phyloP scores from a whole-genome alignment of 225 moss, liverwort and hornwort genomes.

The Physcomitrium patens region DNA sequence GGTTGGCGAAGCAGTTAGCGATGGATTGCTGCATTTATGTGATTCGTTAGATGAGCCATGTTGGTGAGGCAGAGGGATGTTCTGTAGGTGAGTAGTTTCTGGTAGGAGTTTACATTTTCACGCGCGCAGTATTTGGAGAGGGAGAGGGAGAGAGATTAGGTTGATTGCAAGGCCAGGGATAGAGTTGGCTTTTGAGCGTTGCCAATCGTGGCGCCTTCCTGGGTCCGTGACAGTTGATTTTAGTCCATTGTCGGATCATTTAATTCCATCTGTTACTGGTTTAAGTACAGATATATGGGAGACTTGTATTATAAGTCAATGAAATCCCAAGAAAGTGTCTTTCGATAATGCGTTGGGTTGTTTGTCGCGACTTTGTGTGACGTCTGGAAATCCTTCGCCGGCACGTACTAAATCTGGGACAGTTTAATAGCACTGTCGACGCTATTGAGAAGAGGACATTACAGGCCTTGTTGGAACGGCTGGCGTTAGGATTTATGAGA shows the following conservation, averaged over 20 bases:
- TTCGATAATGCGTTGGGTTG: background rate
- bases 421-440: no score
- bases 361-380: no score
- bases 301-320: conserved; percentile 66
- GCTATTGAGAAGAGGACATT: no score
- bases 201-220: conserved; percentile 33
- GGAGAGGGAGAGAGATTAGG: conserved; percentile 19
- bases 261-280: conserved; percentile 50
- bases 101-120: conserved; percentile 27
- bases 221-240: conserved; percentile 43
- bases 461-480: no score
- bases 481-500: no score
- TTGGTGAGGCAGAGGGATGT: conserved; percentile 41
- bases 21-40: conserved; percentile 43
- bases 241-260: conserved; percentile 42
- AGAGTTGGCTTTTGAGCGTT: conserved; percentile 24
- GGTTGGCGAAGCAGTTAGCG: conserved; percentile 39
- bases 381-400: no score
- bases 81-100: conserved; percentile 42
- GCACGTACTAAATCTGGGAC: no score
- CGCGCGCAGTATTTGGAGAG: conserved; percentile 46
- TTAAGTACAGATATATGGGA: conserved; percentile 59
- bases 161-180: conserved; percentile 25
- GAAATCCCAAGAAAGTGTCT: conserved; percentile 31
- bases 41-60: conserved; percentile 43